Evolutionary conservation across 768 basidiomycete genomes (phyloP).

Genomic region (Leccinum sublutescens): DNA sequence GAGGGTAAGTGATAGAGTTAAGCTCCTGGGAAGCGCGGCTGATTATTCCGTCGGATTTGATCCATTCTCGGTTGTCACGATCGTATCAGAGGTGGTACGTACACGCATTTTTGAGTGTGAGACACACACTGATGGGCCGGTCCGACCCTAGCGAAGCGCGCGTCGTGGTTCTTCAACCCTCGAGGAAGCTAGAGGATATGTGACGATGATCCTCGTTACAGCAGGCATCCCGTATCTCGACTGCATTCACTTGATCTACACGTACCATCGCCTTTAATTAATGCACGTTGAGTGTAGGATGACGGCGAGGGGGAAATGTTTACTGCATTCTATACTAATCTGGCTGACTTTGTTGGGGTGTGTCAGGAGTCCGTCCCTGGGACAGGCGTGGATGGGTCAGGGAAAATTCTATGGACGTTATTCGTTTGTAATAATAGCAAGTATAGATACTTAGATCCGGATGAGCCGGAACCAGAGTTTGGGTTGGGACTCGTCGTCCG

Average conservation of each 20-base stretch:
- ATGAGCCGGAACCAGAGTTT: constrained; percentile 16
- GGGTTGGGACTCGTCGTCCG: neutral
- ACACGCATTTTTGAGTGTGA: constrained; percentile 13
- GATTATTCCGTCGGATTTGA: constrained; percentile 19
- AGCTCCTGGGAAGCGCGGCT: constrained; percentile 9
- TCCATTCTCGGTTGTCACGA: constrained; percentile 17
- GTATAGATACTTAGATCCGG: constrained; percentile 13
- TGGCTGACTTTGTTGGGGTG: constrained; percentile 12
- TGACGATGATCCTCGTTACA: constrained; percentile 15
- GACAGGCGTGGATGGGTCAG: constrained; percentile 21
- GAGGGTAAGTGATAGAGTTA: constrained; percentile 47
- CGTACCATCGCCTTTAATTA: constrained; percentile 23
- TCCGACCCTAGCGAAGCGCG: constrained; percentile 68
- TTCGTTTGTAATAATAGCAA: constrained; percentile 17
- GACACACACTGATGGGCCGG: constrained; percentile 27
- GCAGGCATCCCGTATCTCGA: constrained; percentile 14
- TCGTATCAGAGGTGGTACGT: constrained; percentile 35
- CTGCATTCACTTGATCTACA: constrained; percentile 29
- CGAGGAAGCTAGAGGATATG: constrained; percentile 46
- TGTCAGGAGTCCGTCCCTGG: constrained; percentile 21
- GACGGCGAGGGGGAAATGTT: constrained; percentile 10
- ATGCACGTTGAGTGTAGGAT: constrained; percentile 19
- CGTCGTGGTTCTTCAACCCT: constrained; percentile 92
- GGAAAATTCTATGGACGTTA: constrained; percentile 24
- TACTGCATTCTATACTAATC: constrained; percentile 30